A percentile compares a stretch with the other conserved stretches of the same genome.
phyloP scores from a whole-genome alignment of 1,284 basidiomycete species.

The Ceratobasidium sp. region DNA sequence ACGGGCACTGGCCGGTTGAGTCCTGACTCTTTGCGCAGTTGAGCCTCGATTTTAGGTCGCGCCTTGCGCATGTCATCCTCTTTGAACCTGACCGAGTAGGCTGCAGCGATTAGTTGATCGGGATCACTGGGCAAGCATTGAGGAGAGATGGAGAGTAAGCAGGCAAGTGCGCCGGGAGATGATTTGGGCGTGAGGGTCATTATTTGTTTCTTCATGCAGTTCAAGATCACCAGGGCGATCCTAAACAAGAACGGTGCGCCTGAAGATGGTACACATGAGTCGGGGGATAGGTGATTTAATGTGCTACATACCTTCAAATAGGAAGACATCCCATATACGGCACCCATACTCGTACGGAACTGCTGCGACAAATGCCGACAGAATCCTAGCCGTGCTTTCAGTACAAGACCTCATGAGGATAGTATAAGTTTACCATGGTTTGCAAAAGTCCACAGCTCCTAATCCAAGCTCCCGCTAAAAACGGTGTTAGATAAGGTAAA shows the following conservation, averaged over 20 bases:
- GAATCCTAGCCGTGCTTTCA: constrained; percentile 64
- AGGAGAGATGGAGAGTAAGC: constrained; percentile 65
- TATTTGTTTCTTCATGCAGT: constrained; percentile 58
- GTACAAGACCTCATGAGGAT: not conserved
- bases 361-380: constrained; percentile 76
- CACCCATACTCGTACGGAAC: constrained; percentile 83
- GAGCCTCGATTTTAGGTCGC: constrained; percentile 67
- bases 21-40: constrained; percentile 44
- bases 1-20: constrained; percentile 18
- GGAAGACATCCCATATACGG: constrained; percentile 88
- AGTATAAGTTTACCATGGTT: constrained; percentile 67
- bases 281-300: not conserved
- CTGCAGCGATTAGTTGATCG: constrained; percentile 74
- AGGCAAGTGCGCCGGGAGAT: constrained; percentile 65
- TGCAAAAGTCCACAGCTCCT: constrained; percentile 68
- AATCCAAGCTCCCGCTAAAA: constrained; percentile 66
- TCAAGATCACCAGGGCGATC: constrained; percentile 79
- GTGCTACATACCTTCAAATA: constrained; percentile 77
- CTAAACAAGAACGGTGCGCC: constrained; percentile 86
- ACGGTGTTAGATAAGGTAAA: constrained; percentile 49
- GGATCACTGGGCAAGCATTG: constrained; percentile 58
- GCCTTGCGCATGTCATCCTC: constrained; percentile 86
- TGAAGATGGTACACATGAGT: constrained; percentile 54
- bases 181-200: constrained; percentile 59
- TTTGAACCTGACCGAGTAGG: constrained; percentile 77